phyloP scores from a whole-genome alignment of 2,329 filamentous ascomycete species.

The Xylariaceae sp. region DNA sequence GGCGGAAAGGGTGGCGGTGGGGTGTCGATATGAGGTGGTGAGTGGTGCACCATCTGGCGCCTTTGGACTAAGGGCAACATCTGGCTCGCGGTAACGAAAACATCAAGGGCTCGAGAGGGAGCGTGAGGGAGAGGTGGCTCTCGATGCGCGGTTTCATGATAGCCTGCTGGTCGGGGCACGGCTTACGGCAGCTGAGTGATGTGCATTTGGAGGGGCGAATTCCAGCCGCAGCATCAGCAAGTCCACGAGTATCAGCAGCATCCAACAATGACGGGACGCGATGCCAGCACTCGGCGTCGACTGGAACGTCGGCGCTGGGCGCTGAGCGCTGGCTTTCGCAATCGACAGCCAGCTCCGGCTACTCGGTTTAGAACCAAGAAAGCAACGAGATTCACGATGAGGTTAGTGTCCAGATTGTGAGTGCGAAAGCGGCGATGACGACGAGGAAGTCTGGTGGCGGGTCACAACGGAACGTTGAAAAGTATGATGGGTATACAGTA shows the following conservation, averaged over 20 bases:
- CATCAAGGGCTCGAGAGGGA: conserved; percentile 32
- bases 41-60: conserved; percentile 57
- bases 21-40: conserved; percentile 36
- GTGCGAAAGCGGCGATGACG: neutral
- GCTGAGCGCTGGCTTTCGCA: conserved; percentile 2
- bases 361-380: neutral
- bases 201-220: conserved; percentile 47
- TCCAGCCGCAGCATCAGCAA: conserved; percentile 23
- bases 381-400: neutral
- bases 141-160: conserved; percentile 45
- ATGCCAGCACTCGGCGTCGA: neutral
- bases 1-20: conserved; percentile 29
- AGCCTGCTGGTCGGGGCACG: conserved; percentile 51
- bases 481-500: too few species aligned
- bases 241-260: conserved; percentile 13
- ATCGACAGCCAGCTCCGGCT: conserved; percentile 4
- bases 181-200: conserved; percentile 43
- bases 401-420: too few species aligned
- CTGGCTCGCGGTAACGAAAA: conserved; percentile 27
- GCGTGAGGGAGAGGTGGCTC: conserved; percentile 37
- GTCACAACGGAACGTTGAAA: neutral
- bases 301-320: neutral
- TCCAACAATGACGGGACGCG: too few species aligned
- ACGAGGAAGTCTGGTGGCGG: neutral
- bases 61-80: conserved; percentile 60